Evolutionary conservation across 2,329 filamentous ascomycete genomes (phyloP).

Genomic region (Elsinoe perseae): DNA sequence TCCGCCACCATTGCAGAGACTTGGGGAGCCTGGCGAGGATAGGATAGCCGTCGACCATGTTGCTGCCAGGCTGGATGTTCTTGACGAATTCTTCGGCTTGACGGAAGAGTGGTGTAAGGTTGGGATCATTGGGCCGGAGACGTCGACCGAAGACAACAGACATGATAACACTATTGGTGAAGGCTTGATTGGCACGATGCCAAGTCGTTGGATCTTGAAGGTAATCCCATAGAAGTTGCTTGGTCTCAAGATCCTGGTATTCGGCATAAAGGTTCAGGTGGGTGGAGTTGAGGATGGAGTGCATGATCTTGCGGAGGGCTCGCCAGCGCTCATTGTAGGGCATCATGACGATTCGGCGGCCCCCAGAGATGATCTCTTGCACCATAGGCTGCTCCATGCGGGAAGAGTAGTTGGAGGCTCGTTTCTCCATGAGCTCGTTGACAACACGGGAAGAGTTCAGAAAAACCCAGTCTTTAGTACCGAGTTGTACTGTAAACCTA

Average conservation of each 20-base stretch:
- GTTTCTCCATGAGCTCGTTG: conserved; percentile 41
- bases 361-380: conserved; percentile 40
- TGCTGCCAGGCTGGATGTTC: conserved; percentile 18
- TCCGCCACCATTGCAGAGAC: conserved; percentile 14
- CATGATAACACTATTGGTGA: conserved; percentile 44
- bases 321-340: conserved; percentile 42
- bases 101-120: conserved; percentile 22
- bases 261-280: conserved; percentile 38
- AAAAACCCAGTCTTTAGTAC: conserved; percentile 36
- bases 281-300: conserved; percentile 37
- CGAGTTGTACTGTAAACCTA: conserved; percentile 33
- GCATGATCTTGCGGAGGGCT: conserved; percentile 38
- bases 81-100: conserved; percentile 13
- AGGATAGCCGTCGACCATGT: conserved; percentile 19
- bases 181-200: conserved; percentile 39
- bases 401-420: conserved; percentile 37
- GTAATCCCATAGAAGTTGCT: conserved; percentile 43
- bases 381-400: conserved; percentile 32
- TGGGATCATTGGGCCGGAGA: conserved; percentile 22
- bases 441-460: conserved; percentile 36
- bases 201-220: conserved; percentile 37
- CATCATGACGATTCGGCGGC: conserved; percentile 44
- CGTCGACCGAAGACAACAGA: conserved; percentile 28
- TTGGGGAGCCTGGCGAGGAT: conserved; percentile 21
- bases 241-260: conserved; percentile 42